Conservation (phyloP, 768 basidiomycete genomes). For the Candolleomyces efflorescens region DNA sequence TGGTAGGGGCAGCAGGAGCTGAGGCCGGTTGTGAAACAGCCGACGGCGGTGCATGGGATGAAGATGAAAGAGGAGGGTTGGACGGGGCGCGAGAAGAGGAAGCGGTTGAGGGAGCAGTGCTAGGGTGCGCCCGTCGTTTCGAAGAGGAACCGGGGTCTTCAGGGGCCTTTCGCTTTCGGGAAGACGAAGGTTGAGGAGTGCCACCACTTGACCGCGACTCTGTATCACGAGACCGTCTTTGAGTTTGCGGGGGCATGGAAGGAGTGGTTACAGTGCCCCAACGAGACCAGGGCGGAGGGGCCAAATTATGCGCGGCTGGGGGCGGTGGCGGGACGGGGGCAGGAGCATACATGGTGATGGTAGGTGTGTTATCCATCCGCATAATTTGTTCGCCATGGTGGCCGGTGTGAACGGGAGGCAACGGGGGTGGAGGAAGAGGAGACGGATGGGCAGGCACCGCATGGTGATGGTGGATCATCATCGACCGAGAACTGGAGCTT, state of each 20-base stretch:
- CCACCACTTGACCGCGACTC: slow-evolving; percentile 24
- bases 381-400: slow-evolving; percentile 11
- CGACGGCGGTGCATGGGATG: neutral
- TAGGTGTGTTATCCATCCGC: slow-evolving; percentile 3
- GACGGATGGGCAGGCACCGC: neutral
- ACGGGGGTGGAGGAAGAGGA: neutral
- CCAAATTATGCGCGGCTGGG: slow-evolving; percentile 11
- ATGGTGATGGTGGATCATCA: slow-evolving; percentile 1
- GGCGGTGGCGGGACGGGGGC: slow-evolving; percentile 8
- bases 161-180: slow-evolving; percentile 42
- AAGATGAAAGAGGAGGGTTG: slow-evolving; percentile 29
- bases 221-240: slow-evolving; percentile 31
- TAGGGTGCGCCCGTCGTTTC: slow-evolving; percentile 12
- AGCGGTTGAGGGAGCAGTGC: slow-evolving; percentile 11
- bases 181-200: slow-evolving; percentile 33
- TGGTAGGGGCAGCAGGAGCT: neutral
- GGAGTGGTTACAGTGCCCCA: slow-evolving; percentile 46
- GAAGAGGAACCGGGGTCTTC: slow-evolving; percentile 31
- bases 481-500: slow-evolving; percentile 1
- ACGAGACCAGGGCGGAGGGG: slow-evolving; percentile 44
- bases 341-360: slow-evolving; percentile 11
- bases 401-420: neutral
- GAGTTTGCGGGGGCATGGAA: slow-evolving; percentile 39
- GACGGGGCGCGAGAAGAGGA: neutral
- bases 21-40: neutral